Conservation (phyloP, 208 protist genomes). For the Strigomonas culicis region DNA sequence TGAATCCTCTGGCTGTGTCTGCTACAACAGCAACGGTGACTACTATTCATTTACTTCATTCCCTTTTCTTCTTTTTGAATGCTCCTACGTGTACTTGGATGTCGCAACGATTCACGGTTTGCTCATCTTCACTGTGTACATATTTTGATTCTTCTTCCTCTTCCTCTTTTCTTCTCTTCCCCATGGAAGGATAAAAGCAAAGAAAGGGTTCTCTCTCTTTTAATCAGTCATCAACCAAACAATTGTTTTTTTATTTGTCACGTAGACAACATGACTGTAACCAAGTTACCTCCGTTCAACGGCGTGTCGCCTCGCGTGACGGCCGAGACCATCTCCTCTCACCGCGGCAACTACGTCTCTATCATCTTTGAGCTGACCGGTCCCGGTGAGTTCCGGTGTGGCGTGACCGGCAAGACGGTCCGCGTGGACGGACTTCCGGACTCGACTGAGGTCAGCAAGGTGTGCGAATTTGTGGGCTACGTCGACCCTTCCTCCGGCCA, state of each 20-base stretch:
- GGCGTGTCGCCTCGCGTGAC: constrained; percentile 86
- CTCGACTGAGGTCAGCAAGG: constrained; percentile 72
- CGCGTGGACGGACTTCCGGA: constrained; percentile 62
- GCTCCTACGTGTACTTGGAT: too few relatives aligned
- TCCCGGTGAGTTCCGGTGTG: constrained; percentile 68
- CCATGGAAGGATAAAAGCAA: too few relatives aligned
- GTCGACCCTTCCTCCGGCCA: constrained; percentile 70
- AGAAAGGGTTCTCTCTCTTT: too few relatives aligned
- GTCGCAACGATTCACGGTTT: too few relatives aligned
- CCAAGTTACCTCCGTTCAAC: constrained; percentile 64
- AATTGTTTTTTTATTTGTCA: background rate
- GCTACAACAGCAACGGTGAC: too few relatives aligned
- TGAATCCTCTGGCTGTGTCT: too few relatives aligned
- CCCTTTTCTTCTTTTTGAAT: too few relatives aligned
- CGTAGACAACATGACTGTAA: constrained; percentile 13
- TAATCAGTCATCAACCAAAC: background rate
- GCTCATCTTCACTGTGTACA: too few relatives aligned
- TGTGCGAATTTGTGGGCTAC: constrained; percentile 91
- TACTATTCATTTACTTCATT: too few relatives aligned
- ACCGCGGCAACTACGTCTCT: constrained; percentile 85
- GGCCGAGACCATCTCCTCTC: constrained; percentile 45
- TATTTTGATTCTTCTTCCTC: background rate
- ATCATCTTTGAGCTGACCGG: constrained; percentile 76
- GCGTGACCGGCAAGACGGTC: constrained; percentile 56
- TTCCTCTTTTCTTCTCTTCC: constrained; percentile 5